Evolutionary conservation across 495 filamentous ascomycete genomes (phyloP).

Genomic region (Hypoxylon intermedium): DNA sequence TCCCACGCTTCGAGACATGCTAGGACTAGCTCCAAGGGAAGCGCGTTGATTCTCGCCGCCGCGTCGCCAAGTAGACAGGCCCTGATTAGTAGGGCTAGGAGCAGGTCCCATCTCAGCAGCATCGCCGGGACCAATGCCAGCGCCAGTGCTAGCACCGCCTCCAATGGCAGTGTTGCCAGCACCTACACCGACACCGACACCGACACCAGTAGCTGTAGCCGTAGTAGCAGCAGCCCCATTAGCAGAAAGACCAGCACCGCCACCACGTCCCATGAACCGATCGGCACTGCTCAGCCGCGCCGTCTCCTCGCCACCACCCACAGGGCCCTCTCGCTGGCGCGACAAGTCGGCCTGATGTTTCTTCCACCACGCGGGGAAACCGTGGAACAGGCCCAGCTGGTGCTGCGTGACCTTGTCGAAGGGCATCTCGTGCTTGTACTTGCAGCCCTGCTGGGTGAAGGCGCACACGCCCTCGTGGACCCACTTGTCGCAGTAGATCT

Average conservation of each 20-base stretch:
- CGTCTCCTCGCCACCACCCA: not conserved
- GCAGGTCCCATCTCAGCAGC: not conserved
- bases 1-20: constrained; percentile 2
- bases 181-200: too few relatives aligned
- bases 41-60: not conserved
- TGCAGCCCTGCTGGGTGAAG: constrained; percentile 83
- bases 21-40: constrained; percentile 1
- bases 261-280: constrained; percentile 5
- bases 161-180: too few relatives aligned
- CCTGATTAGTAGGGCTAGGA: not conserved
- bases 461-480: constrained; percentile 83
- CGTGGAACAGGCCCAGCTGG: constrained; percentile 66
- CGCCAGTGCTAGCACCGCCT: not conserved
- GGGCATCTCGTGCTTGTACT: constrained; percentile 89
- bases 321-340: constrained; percentile 31
- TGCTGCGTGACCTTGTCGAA: constrained; percentile 63
- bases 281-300: not conserved
- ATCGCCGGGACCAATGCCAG: not conserved
- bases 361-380: constrained; percentile 61
- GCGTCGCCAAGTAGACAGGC: constrained; percentile 24
- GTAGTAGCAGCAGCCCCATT: not conserved
- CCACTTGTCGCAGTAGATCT: constrained; percentile 88
- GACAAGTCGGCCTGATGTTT: constrained; percentile 54
- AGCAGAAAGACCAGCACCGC: not conserved
- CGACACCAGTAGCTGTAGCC: not conserved